Conservation (phyloP, 2,329 filamentous ascomycete species). For the Trichoderma lentiforme region DNA sequence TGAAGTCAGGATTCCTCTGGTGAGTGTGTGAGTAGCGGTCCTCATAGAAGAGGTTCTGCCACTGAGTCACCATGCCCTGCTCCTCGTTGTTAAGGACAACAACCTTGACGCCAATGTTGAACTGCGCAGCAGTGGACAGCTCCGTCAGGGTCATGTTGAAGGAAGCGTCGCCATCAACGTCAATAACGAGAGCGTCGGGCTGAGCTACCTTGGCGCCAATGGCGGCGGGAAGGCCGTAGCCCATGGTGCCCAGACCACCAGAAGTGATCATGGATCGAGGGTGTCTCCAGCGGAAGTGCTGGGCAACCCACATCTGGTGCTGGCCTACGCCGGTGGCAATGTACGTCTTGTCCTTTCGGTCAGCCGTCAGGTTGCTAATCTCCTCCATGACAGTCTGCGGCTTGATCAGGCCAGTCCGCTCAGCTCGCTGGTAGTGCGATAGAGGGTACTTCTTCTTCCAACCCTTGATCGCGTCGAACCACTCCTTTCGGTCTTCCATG, state of each 20-base stretch:
- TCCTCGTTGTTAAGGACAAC: conserved; percentile 95
- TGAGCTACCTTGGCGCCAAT: conserved; percentile 89
- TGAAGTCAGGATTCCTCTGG: conserved; percentile 92
- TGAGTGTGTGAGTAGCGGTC: conserved; percentile 91
- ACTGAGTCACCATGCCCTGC: conserved; percentile 98
- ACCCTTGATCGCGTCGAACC: conserved; percentile 83
- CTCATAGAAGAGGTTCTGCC: conserved; percentile 97
- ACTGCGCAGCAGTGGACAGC: conserved; percentile 87
- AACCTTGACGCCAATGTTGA: conserved; percentile 94
- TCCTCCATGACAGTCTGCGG: conserved; percentile 90
- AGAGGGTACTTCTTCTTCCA: conserved; percentile 95
- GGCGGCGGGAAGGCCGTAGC: conserved; percentile 87
- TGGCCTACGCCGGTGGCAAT: conserved; percentile 95
- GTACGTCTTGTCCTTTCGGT: conserved; percentile 78
- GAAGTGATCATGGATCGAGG: conserved; percentile 95
- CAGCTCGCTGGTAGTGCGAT: conserved; percentile 73
- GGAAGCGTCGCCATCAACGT: conserved; percentile 97
- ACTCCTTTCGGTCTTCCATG: conserved; percentile 68
- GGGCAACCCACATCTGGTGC: conserved; percentile 98
- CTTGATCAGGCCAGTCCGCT: conserved; percentile 78
- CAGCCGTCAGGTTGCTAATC: conserved; percentile 76
- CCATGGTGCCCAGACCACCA: conserved; percentile 85
- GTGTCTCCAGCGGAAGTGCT: conserved; percentile 92
- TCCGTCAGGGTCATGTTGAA: conserved; percentile 99
- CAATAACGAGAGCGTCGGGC: conserved; percentile 79